A percentile compares a stretch with the other conserved stretches of the same genome.
Evolutionary conservation across 2,329 filamentous ascomycete genomes (phyloP).

Genomic region (Botrytis squamosa): DNA sequence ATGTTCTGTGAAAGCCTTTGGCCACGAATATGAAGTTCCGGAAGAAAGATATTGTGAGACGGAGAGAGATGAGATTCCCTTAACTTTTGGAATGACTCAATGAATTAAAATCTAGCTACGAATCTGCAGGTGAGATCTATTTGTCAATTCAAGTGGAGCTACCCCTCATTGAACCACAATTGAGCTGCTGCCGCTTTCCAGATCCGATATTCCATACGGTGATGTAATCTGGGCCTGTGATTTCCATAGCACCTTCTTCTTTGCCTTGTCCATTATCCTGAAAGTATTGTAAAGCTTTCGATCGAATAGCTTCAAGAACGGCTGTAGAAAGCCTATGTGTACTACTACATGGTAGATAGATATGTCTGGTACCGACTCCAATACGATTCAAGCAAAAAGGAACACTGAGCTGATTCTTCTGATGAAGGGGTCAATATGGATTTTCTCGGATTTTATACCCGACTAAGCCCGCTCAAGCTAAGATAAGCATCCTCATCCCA

Average conservation of each 20-base stretch:
- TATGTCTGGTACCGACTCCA: background rate
- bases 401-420: background rate
- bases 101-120: background rate
- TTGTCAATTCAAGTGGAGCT: background rate
- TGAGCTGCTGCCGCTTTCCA: background rate
- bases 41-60: background rate
- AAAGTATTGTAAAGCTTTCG: background rate
- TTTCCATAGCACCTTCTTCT: background rate
- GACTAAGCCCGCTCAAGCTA: background rate
- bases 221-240: background rate
- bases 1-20: background rate
- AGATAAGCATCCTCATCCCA: constrained; percentile 9
- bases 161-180: constrained; percentile 1
- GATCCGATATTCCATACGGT: background rate
- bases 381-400: background rate
- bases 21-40: background rate
- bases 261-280: background rate
- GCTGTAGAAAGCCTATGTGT: background rate
- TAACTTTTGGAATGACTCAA: background rate
- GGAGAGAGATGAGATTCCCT: background rate
- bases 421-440: background rate
- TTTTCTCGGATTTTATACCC: background rate
- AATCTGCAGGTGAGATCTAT: background rate
- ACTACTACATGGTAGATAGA: background rate
- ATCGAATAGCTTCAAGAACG: background rate